phyloP scores from a whole-genome alignment of 768 basidiomycete genomes.

The Chalciporus pseudorubinellus region DNA sequence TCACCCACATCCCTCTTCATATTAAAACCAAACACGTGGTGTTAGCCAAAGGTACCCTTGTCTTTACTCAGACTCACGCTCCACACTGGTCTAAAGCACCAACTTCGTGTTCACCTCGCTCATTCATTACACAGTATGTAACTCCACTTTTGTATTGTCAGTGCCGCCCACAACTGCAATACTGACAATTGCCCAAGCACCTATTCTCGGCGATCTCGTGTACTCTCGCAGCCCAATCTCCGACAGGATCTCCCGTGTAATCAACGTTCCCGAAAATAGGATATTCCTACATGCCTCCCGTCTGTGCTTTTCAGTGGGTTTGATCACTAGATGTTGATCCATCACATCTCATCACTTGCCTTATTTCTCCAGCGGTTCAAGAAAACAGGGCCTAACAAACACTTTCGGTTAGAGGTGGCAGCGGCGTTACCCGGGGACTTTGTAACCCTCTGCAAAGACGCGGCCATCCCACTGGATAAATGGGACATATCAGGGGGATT shows the following conservation, averaged over 20 bases:
- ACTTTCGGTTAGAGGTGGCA: slow-evolving; percentile 49
- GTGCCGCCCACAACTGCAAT: background rate
- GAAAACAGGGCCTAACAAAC: slow-evolving; percentile 42
- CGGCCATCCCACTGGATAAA: slow-evolving; percentile 41
- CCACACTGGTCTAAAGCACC: slow-evolving; percentile 66
- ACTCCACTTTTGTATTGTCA: background rate
- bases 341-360: slow-evolving; percentile 1
- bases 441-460: slow-evolving; percentile 44
- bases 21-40: slow-evolving; percentile 25
- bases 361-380: slow-evolving; percentile 44
- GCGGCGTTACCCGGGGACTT: slow-evolving; percentile 63
- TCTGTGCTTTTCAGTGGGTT: slow-evolving; percentile 52
- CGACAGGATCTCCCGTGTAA: slow-evolving; percentile 27
- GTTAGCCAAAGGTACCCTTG: slow-evolving; percentile 43
- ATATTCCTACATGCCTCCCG: slow-evolving; percentile 62
- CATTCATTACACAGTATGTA: slow-evolving; percentile 45
- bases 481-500: slow-evolving; percentile 44
- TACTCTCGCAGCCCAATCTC: slow-evolving; percentile 42
- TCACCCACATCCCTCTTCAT: slow-evolving; percentile 12
- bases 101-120: slow-evolving; percentile 65
- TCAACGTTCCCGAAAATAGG: slow-evolving; percentile 42
- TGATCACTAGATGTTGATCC: background rate
- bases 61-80: slow-evolving; percentile 56
- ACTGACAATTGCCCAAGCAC: slow-evolving; percentile 41
- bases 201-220: slow-evolving; percentile 60